Evolutionary conservation across 2,329 filamentous ascomycete species (phyloP).

Genomic region (Sporothrix pallida): DNA sequence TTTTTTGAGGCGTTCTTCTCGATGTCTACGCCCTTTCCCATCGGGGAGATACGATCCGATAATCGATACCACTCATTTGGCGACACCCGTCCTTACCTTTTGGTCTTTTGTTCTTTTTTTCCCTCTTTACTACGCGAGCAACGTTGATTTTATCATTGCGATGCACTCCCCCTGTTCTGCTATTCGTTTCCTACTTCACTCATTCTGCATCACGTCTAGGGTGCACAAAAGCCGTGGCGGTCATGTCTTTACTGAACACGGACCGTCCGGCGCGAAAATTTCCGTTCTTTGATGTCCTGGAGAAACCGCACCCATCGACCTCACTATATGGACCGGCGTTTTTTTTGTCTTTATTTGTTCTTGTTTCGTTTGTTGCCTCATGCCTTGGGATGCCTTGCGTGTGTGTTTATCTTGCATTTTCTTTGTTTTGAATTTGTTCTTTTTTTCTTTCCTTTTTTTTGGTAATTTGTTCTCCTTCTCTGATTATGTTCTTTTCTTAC

Average conservation of each 20-base stretch:
- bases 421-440: neutral
- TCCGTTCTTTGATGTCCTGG: neutral
- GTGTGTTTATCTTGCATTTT: neutral
- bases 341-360: neutral
- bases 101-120: neutral
- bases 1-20: neutral
- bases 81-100: slow-evolving; percentile 3
- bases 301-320: neutral
- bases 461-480: neutral
- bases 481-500: neutral
- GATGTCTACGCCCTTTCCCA: neutral
- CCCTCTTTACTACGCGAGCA: neutral
- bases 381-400: neutral
- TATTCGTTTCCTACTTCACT: neutral
- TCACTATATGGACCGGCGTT: slow-evolving; percentile 8
- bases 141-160: neutral
- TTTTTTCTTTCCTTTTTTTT: neutral
- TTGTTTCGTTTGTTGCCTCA: too few relatives aligned
- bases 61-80: slow-evolving; percentile 26
- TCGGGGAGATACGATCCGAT: slow-evolving; percentile 1
- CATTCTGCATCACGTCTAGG: neutral
- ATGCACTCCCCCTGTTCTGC: neutral
- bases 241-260: neutral
- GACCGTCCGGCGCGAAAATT: neutral
- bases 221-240: neutral